These are phyloP conservation scores for Phlebiopsis flavidoalba DNA, from an alignment of 768 basidiomycete genomes.

Conservation along the genomic window DNA sequence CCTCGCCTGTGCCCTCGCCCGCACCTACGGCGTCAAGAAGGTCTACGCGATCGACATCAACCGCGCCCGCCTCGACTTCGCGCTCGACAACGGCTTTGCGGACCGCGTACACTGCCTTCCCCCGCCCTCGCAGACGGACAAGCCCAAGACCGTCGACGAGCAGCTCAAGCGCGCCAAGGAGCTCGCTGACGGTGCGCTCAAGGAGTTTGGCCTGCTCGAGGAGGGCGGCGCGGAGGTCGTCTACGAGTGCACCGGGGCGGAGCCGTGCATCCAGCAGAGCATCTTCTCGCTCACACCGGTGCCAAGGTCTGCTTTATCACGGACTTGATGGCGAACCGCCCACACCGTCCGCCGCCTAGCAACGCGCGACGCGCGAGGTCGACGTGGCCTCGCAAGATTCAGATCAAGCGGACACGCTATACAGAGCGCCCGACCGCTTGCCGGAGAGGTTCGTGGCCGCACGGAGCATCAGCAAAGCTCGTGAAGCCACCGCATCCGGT, in stretches of 20 bases:
- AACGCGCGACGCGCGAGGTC: conserved; percentile 84
- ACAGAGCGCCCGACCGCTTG: conserved; percentile 65
- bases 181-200: conserved; percentile 44
- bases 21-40: conserved; percentile 60
- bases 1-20: conserved; percentile 78
- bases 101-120: conserved; percentile 67
- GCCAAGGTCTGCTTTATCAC: conserved; percentile 89
- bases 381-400: conserved; percentile 91
- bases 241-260: conserved; percentile 94
- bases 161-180: conserved; percentile 58
- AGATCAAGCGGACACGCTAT: conserved; percentile 89
- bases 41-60: conserved; percentile 88
- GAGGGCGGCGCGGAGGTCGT: conserved; percentile 78
- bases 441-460: conserved; percentile 45
- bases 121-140: conserved; percentile 36
- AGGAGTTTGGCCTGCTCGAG: conserved; percentile 53
- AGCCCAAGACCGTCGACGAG: conserved; percentile 50
- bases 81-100: conserved; percentile 69
- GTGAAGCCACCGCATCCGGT: conserved; percentile 70
- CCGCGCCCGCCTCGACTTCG: conserved; percentile 73
- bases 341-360: conserved; percentile 80
- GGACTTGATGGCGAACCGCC: conserved; percentile 95
- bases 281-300: conserved; percentile 82
- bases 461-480: conserved; percentile 62
- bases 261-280: conserved; percentile 87